A percentile compares a stretch with the other conserved stretches of the same genome.
Evolutionary conservation across 441 rosid genomes (phyloP).

Genomic region (Kokia cookei): DNA sequence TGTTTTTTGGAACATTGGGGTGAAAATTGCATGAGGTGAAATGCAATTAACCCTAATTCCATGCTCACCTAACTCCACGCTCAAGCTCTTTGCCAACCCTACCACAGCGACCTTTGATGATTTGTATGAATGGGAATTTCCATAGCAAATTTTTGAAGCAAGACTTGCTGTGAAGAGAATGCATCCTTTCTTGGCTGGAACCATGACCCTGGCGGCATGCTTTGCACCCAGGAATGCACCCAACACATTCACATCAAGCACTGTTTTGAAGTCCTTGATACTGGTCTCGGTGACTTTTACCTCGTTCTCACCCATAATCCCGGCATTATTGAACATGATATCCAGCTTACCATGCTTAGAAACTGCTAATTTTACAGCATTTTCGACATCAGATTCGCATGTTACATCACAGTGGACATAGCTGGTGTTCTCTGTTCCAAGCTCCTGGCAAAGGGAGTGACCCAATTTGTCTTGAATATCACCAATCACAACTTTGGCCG

Average conservation of each 20-base stretch:
- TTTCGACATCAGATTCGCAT: conserved; percentile 21
- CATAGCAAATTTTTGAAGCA: neutral
- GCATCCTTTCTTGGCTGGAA: conserved; percentile 22
- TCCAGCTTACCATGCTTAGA: conserved; percentile 39
- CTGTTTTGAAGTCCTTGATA: neutral
- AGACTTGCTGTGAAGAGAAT: conserved; percentile 34
- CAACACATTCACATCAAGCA: conserved; percentile 7
- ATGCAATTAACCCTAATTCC: conserved; percentile 46
- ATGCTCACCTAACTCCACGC: conserved; percentile 39
- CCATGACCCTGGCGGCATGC: conserved; percentile 23
- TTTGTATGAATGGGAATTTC: conserved; percentile 16
- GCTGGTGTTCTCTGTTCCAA: conserved; percentile 25
- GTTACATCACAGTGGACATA: conserved; percentile 20
- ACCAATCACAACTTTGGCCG: conserved; percentile 39
- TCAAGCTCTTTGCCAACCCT: conserved; percentile 36
- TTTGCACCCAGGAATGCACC: conserved; percentile 23
- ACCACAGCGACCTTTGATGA: conserved; percentile 34
- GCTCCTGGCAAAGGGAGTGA: conserved; percentile 19
- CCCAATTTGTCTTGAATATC: conserved; percentile 42
- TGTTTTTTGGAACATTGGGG: conserved; percentile 6
- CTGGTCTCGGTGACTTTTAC: neutral
- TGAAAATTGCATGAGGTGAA: conserved; percentile 23
- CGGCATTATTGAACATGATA: conserved; percentile 51
- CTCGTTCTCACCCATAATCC: conserved; percentile 9
- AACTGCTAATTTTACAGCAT: conserved; percentile 25